Percentiles rank a stretch among this genome's conserved stretches.
These are phyloP conservation scores for Fusarium begoniae DNA, from an alignment of 2,329 filamentous ascomycete species.

Conservation along the genomic window DNA sequence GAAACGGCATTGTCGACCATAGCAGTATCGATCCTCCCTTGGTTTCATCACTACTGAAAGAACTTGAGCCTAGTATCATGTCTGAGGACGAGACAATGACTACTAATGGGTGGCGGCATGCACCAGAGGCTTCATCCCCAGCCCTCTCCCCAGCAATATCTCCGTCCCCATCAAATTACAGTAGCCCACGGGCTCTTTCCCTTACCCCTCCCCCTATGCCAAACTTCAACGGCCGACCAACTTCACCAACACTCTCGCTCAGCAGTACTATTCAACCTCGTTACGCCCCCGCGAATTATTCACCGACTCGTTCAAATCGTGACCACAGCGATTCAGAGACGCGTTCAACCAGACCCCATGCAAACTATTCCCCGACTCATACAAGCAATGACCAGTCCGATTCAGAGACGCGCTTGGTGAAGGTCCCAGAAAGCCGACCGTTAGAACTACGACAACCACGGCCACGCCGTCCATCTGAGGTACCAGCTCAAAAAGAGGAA, in stretches of 20 bases:
- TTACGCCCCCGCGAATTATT: conserved; percentile 80
- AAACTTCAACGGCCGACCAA: conserved; percentile 62
- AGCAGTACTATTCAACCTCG: conserved; percentile 78
- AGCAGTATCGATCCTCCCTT: conserved; percentile 74
- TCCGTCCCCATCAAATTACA: conserved; percentile 69
- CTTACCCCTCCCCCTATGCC: conserved; percentile 74
- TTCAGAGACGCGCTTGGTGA: conserved; percentile 32
- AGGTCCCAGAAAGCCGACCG: conserved; percentile 44
- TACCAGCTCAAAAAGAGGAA: conserved; percentile 63
- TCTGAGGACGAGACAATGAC: conserved; percentile 63
- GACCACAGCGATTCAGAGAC: conserved; percentile 45
- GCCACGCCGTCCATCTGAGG: conserved; percentile 56
- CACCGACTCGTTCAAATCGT: conserved; percentile 53
- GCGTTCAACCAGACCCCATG: conserved; percentile 57
- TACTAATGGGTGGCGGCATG: conserved; percentile 44
- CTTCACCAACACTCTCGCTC: conserved; percentile 72
- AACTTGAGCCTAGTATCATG: conserved; percentile 76
- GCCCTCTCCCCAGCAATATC: conserved; percentile 73
- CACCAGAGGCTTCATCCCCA: conserved; percentile 63
- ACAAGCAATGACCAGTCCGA: conserved; percentile 32
- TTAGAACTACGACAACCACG: conserved; percentile 64
- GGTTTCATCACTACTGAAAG: conserved; percentile 84
- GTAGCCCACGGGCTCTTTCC: conserved; percentile 73
- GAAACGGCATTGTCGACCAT: conserved; percentile 35
- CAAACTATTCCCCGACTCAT: conserved; percentile 70